phyloP scores from a whole-genome alignment of 164 flowering plant genomes.

The Litsea cubeba region DNA sequence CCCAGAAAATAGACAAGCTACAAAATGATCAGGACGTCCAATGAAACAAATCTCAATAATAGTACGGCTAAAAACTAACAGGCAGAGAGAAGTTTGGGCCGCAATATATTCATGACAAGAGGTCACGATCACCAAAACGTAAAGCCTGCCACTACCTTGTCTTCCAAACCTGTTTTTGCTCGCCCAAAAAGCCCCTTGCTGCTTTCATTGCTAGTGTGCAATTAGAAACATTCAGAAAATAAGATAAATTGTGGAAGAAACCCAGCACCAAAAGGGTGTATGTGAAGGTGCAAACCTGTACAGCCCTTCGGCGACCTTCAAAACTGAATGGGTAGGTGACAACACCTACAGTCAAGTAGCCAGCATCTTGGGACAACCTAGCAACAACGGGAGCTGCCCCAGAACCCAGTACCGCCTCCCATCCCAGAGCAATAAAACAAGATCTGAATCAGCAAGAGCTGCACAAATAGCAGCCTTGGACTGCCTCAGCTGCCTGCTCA shows the following conservation, averaged over 20 bases:
- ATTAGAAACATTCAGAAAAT: background rate
- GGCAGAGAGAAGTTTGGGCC: no score
- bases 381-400: conserved; percentile 32
- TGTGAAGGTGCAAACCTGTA: conserved; percentile 15
- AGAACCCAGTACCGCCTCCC: conserved; percentile 32
- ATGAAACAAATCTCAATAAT: no score
- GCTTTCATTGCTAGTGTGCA: background rate
- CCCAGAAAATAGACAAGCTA: no score
- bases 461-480: conserved; percentile 21
- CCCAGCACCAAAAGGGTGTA: background rate
- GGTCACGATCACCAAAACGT: no score
- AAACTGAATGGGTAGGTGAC: conserved; percentile 30
- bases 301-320: conserved; percentile 32
- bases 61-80: no score
- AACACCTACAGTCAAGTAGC: conserved; percentile 25
- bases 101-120: no score
- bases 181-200: background rate
- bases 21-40: no score
- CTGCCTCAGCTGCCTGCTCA: conserved; percentile 30
- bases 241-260: background rate
- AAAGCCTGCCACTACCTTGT: no score
- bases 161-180: no score
- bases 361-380: conserved; percentile 22
- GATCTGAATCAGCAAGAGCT: conserved; percentile 24
- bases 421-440: conserved; percentile 28